Evolutionary conservation across 1,139 yeast genomes (phyloP), one percentile per base, ranked within the genome.

Genomic region (Pichia sp.): DNA sequence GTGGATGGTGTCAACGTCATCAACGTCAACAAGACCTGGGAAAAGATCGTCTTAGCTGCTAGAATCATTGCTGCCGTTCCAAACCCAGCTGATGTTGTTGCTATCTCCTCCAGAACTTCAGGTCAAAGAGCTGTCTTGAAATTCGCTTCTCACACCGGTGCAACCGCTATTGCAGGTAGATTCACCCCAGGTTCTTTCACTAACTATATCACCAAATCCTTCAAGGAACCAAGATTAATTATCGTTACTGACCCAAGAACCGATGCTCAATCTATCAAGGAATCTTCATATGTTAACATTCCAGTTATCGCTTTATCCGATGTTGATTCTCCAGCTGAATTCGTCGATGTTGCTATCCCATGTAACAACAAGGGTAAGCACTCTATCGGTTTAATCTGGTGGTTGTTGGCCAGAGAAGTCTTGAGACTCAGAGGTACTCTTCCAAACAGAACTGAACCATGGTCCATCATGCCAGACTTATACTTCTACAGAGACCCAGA

Each of bases 401-500:
- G 96, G 97, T 83, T 93, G 80, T 78, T 93, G 73, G 95, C 99
- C 73, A 91, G 99, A 83, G 99, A 93, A 83, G 98, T 93, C 73
- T 87, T 93, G 77, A 90, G 99, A 85, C 87, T 93, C 78, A 89
- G 97, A 84, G 99, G 99, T 75, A 87, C 92, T 75, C 81, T 93
- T 71, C 92, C 96, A 75, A 90, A 88, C 90, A 92, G 99, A 85
- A 76, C 89, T 70, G 89, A 95, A 77, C 88, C 87, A 77, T 93
- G 99, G 99, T 81, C 95, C 70, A 95, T 93, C 76, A 95, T 93
- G 99, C 98, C 98, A 80, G 99, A 93, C 83, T 86, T 92, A 80
- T 93, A 92, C 91, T 93, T 93, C 92, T 93, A 93, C 98, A 93
- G 99, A 87, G 97, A 93, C 83, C 99, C 99, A 75, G 99, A 93